Conservation (phyloP, 129 eudicot genomes). For the Pittosporum tobira region DNA sequence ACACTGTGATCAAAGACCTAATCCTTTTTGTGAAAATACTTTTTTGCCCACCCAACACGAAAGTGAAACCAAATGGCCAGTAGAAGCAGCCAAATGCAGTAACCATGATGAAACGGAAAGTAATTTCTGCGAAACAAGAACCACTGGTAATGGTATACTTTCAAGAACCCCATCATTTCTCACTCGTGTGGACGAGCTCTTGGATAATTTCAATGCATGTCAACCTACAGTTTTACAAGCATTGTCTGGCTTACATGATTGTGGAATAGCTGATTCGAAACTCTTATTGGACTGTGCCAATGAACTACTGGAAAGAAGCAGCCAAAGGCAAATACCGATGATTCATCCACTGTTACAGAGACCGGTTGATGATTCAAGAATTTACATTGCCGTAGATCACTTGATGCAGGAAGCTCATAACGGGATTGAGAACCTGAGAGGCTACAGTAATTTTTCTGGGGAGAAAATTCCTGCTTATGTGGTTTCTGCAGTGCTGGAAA, state of each 20-base stretch:
- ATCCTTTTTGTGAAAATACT: constrained; percentile 17
- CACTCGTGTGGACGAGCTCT: constrained; percentile 22
- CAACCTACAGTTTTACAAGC: constrained; percentile 20
- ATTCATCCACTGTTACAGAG: constrained; percentile 17
- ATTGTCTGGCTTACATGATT: constrained; percentile 14
- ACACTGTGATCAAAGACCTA: constrained; percentile 7
- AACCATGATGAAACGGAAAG: constrained; percentile 8
- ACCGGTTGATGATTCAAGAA: constrained; percentile 12
- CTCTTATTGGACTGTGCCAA: constrained; percentile 42
- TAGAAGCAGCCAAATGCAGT: constrained; percentile 7
- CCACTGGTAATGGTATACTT: constrained; percentile 11
- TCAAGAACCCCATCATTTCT: constrained; percentile 22
- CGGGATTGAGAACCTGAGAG: constrained; percentile 36
- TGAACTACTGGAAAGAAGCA: constrained; percentile 43
- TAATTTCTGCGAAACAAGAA: constrained; percentile 12
- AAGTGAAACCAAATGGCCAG: not conserved
- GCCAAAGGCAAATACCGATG: constrained; percentile 7
- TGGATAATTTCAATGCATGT: constrained; percentile 12
- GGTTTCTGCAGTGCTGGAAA: constrained; percentile 35
- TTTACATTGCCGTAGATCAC: constrained; percentile 22
- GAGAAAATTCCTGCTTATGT: constrained; percentile 26
- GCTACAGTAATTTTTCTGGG: constrained; percentile 15
- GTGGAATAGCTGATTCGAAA: constrained; percentile 9
- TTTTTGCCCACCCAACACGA: not conserved
- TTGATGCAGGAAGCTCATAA: constrained; percentile 30